Evolutionary conservation across 2,329 filamentous ascomycete species (phyloP).

Genomic region (Cephalotrichum gorgonifer): DNA sequence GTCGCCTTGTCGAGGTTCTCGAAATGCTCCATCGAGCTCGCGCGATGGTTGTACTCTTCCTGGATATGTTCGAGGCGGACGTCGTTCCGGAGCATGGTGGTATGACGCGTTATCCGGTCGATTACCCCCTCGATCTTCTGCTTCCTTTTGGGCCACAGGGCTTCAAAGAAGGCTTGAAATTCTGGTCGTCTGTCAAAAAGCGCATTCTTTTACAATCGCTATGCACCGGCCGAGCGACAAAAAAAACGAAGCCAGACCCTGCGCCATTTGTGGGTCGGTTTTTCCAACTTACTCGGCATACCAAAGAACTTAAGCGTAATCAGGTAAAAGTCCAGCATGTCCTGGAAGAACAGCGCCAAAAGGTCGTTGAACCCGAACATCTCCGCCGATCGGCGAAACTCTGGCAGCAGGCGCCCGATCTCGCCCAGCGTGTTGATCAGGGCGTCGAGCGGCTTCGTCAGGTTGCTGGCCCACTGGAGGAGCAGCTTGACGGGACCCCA

Average conservation of each 20-base stretch:
- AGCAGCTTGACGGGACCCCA: conserved; percentile 13
- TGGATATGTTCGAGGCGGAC: neutral
- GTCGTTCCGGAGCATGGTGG: neutral
- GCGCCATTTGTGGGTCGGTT: neutral
- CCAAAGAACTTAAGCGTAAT: neutral
- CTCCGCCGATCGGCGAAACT: neutral
- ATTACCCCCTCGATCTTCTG: neutral
- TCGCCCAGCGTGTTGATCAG: conserved; percentile 6
- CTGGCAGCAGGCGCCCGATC: conserved; percentile 2
- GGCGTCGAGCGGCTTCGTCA: conserved; percentile 2
- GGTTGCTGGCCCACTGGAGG: neutral
- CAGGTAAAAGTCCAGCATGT: neutral
- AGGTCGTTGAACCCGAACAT: neutral
- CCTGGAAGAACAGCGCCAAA: neutral
- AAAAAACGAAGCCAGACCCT: too few species aligned
- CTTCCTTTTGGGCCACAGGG: neutral
- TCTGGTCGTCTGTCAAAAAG: too few species aligned
- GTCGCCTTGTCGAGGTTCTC: neutral
- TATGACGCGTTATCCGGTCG: neutral
- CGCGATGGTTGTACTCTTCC: neutral
- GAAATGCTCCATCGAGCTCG: neutral
- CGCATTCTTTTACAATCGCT: too few species aligned
- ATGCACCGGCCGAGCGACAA: too few species aligned
- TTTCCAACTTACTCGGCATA: neutral
- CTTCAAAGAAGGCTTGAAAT: neutral